Evolutionary conservation across 257 asterid species (phyloP), one percentile per base, ranked within the genome.

Genomic region (Anisodus tanguticus): DNA sequence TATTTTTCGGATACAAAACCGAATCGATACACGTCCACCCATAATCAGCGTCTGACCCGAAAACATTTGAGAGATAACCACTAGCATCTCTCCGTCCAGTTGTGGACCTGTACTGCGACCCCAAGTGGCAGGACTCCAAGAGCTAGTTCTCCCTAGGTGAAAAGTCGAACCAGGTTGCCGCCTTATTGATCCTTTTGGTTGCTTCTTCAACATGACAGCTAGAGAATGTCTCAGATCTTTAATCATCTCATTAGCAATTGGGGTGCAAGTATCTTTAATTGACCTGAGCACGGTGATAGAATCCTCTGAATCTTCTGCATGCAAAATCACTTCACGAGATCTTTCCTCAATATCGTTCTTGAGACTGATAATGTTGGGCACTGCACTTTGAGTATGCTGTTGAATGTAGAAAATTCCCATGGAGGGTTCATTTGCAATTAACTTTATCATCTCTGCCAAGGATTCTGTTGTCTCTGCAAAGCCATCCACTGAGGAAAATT

Each of bases 391-490:
- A 9, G 92, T 84, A 87, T 96, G 99, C 87, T 96, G 95, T 85
- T 96, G 98, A 60, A 96, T 89, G 85, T 92, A 96, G 92, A 87
- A 94, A 83, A 94, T 95, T 81, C 99, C 98, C 90, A 92, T 92
- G 3, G 98, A 96, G 89, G 99, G 99, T 83, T 96, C 99, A 54
- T 94, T 96, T 3, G 98, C 99, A 86, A 92, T 92, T 16, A 87
- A 96, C 84, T 90, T 94, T 51, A 92, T 91, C 98, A 93, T 96
- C 86, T 92, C 97, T 43, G 94, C 92, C 85, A 93, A 81, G 80
- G 90, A 85, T 83, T 93, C 97, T 51, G 90, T 90, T 92, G 94
- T 91, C 90, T 94, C 98, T 87, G 87, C 89, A 84, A 96, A 94
- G 60, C 98, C 98, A 72, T 92, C 98, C 12, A 85, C 95, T n/a